phyloP scores from a whole-genome alignment of 805 yeast genomes.

The Myxozyma sirexii region DNA sequence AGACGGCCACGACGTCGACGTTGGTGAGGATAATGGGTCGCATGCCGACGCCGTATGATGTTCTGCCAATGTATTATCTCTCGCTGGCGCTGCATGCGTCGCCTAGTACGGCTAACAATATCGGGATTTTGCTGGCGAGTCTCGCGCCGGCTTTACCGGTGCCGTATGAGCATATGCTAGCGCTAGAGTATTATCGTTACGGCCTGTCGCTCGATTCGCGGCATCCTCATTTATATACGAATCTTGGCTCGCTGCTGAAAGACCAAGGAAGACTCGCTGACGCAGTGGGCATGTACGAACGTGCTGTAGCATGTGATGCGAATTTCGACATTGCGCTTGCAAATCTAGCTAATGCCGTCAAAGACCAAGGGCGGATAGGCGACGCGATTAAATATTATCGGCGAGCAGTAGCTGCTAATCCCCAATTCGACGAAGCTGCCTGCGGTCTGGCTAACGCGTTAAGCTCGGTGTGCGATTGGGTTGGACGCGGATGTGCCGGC shows the following conservation, averaged over 20 bases:
- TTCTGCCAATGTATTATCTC: slow-evolving; percentile 39
- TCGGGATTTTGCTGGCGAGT: slow-evolving; percentile 41
- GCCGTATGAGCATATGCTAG: slow-evolving; percentile 35
- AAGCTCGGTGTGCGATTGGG: slow-evolving; percentile 42
- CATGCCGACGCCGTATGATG: slow-evolving; percentile 38
- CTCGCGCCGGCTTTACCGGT: slow-evolving; percentile 26
- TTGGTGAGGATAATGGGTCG: slow-evolving; percentile 36
- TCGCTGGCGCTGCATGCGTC: slow-evolving; percentile 40
- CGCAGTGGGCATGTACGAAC: slow-evolving; percentile 40
- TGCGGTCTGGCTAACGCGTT: slow-evolving; percentile 41
- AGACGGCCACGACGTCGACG: slow-evolving; percentile 20
- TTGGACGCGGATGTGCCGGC: slow-evolving; percentile 40
- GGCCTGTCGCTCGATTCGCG: slow-evolving; percentile 41
- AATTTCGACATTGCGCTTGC: slow-evolving; percentile 41
- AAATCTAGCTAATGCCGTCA: slow-evolving; percentile 42
- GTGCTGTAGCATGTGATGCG: slow-evolving; percentile 41
- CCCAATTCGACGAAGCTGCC: slow-evolving; percentile 41
- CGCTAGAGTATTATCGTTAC: slow-evolving; percentile 39
- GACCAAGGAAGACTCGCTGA: slow-evolving; percentile 40
- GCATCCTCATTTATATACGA: slow-evolving; percentile 44
- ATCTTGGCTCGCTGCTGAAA: slow-evolving; percentile 41
- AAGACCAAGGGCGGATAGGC: slow-evolving; percentile 40
- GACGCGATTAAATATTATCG: slow-evolving; percentile 40
- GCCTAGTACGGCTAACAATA: slow-evolving; percentile 43
- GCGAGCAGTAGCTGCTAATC: slow-evolving; percentile 40